These are phyloP conservation scores for Paraphoma chrysanthemicola DNA, from an alignment of 2,329 filamentous ascomycete genomes.

Conservation along the genomic window DNA sequence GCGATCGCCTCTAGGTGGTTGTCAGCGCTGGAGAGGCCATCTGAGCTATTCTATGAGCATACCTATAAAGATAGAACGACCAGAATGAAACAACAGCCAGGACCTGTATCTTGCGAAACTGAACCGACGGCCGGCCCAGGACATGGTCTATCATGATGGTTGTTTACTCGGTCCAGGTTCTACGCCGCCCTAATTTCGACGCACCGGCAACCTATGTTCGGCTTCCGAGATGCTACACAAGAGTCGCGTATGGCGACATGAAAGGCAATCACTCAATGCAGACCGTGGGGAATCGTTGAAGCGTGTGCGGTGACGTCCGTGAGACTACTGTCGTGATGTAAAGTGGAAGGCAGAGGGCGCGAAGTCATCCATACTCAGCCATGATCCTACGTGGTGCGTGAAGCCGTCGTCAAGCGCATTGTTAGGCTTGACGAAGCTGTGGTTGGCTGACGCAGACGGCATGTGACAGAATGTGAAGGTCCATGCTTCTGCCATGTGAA, in stretches of 20 bases:
- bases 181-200: not conserved
- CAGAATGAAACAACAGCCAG: slow-evolving; percentile 90
- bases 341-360: not conserved
- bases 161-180: not conserved
- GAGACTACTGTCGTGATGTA: not conserved
- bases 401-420: not conserved
- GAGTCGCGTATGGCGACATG: slow-evolving; percentile 16
- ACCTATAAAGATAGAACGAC: slow-evolving; percentile 83
- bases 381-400: slow-evolving; percentile 9
- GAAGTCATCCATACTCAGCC: slow-evolving; percentile 19
- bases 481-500: not conserved
- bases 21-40: slow-evolving; percentile 15
- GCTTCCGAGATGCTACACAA: not conserved
- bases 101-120: slow-evolving; percentile 92
- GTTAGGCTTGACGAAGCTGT: not conserved
- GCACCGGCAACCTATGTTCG: not conserved
- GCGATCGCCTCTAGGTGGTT: slow-evolving; percentile 70
- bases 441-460: not conserved
- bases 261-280: slow-evolving; percentile 12
- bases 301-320: not conserved
- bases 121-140: slow-evolving; percentile 85
- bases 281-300: slow-evolving; percentile 3
- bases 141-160: slow-evolving; percentile 73
- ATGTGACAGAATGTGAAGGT: not conserved
- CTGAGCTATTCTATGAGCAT: slow-evolving; percentile 32